A percentile compares a stretch with the other conserved stretches of the same genome.
These are phyloP conservation scores for Mychonastes homosphaera DNA, from an alignment of 139 green algal species.

Conservation along the genomic window DNA sequence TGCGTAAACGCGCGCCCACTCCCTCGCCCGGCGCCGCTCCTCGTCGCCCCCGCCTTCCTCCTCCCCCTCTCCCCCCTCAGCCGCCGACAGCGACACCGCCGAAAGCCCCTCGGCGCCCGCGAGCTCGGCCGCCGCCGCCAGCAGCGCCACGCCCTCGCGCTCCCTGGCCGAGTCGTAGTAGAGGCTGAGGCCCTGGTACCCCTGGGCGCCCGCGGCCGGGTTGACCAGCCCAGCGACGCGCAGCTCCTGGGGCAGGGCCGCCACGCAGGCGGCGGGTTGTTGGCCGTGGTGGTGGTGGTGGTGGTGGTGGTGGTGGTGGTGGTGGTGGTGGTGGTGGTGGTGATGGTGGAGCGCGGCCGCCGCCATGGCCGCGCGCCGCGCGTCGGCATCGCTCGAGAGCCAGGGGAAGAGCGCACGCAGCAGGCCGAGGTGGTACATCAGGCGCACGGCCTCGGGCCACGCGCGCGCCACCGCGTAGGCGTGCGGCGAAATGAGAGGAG, in stretches of 20 bases:
- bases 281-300: too few species aligned
- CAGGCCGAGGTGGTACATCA: slow-evolving; percentile 18
- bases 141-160: not conserved
- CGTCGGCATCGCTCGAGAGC: too few species aligned
- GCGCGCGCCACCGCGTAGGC: slow-evolving; percentile 7
- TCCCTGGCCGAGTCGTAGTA: not conserved
- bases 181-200: not conserved
- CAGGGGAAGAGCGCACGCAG: slow-evolving; percentile 17
- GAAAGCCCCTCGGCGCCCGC: not conserved
- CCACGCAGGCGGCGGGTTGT: not conserved
- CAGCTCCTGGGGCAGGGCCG: slow-evolving; percentile 6
- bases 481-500: too few species aligned
- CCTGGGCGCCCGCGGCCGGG: not conserved
- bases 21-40: not conserved
- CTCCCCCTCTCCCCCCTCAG: not conserved
- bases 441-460: slow-evolving; percentile 7
- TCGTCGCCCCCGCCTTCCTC: not conserved
- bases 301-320: too few species aligned
- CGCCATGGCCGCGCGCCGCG: too few species aligned
- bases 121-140: slow-evolving; percentile 4
- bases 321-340: too few species aligned
- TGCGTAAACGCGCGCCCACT: slow-evolving; percentile 9
- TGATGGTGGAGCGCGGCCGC: too few species aligned
- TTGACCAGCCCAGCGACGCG: slow-evolving; percentile 2
- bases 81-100: not conserved